phyloP scores from a whole-genome alignment of 352 stramenopile genomes.

The Globisporangium ultimum region DNA sequence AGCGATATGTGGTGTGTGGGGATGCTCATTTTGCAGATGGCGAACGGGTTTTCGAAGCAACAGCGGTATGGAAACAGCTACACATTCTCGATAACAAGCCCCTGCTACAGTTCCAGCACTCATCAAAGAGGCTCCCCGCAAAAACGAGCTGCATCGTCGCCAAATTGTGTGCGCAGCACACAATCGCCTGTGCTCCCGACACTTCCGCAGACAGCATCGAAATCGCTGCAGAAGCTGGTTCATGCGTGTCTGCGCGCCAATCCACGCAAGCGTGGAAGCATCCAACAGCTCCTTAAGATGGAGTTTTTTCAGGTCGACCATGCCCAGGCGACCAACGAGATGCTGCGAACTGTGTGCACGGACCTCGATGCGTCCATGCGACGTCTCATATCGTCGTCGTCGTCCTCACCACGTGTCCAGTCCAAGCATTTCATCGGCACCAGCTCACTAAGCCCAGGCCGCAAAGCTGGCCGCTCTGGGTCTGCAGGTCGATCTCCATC shows the following conservation, averaged over 20 bases:
- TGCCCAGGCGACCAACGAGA: constrained; percentile 40
- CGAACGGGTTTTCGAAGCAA: constrained; percentile 7
- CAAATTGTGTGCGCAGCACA: neutral
- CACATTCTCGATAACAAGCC: neutral
- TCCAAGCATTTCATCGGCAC: neutral
- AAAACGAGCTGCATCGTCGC: constrained; percentile 4
- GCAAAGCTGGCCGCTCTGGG: neutral
- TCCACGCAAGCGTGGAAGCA: constrained; percentile 33
- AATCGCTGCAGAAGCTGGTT: constrained; percentile 37
- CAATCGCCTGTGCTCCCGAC: constrained; percentile 16
- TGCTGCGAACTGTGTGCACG: constrained; percentile 50
- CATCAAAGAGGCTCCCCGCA: constrained; percentile 1
- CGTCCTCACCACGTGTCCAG: neutral
- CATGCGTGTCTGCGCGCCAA: constrained; percentile 40
- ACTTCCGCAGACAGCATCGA: constrained; percentile 43
- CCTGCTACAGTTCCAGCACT: neutral
- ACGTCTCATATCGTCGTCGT: constrained; percentile 9
- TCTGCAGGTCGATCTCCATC: neutral
- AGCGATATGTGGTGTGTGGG: constrained; percentile 58
- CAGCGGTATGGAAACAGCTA: constrained; percentile 13
- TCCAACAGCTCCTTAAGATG: constrained; percentile 28
- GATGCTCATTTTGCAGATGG: constrained; percentile 56
- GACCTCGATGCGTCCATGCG: constrained; percentile 61
- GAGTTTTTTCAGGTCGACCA: constrained; percentile 59
- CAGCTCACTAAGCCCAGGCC: neutral